These are phyloP conservation scores for Phtheirospermum japonicum DNA, from an alignment of 257 asterid genomes.

Conservation along the genomic window DNA sequence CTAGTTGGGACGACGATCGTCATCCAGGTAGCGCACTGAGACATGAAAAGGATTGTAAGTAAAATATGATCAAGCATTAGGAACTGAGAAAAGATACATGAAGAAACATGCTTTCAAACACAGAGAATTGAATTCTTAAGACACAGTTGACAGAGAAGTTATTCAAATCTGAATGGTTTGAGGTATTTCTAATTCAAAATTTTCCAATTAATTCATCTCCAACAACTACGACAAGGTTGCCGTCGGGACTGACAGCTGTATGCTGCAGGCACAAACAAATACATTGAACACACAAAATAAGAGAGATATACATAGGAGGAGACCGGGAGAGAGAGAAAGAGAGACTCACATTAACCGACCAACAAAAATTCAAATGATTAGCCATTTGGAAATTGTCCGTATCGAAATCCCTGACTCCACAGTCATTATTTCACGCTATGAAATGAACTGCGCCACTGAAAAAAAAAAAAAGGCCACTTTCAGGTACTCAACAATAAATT, in stretches of 20 bases:
- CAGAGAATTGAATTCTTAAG: not conserved
- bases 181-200: conserved; percentile 15
- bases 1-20: conserved; percentile 93
- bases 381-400: conserved; percentile 60
- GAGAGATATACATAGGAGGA: not conserved
- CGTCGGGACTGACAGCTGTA: conserved; percentile 60
- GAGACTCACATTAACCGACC: conserved; percentile 91
- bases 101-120: conserved; percentile 14
- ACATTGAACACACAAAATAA: not conserved
- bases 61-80: conserved; percentile 22
- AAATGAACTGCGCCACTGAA: conserved; percentile 83
- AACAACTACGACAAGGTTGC: conserved; percentile 47
- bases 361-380: conserved; percentile 50
- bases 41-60: conserved; percentile 31
- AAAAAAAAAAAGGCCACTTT: conserved; percentile 16
- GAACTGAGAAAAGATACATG: conserved; percentile 21
- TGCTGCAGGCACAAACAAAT: conserved; percentile 13
- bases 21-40: conserved; percentile 98
- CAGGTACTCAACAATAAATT: no score
- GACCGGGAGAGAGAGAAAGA: not conserved
- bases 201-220: conserved; percentile 42
- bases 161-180: conserved; percentile 7
- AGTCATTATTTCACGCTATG: conserved; percentile 70
- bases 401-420: conserved; percentile 71
- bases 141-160: conserved; percentile 3